A percentile compares a stretch with the other conserved stretches of the same genome.
Evolutionary conservation across 208 protist genomes (phyloP).

Genomic region (Leishmania martiniquensis): DNA sequence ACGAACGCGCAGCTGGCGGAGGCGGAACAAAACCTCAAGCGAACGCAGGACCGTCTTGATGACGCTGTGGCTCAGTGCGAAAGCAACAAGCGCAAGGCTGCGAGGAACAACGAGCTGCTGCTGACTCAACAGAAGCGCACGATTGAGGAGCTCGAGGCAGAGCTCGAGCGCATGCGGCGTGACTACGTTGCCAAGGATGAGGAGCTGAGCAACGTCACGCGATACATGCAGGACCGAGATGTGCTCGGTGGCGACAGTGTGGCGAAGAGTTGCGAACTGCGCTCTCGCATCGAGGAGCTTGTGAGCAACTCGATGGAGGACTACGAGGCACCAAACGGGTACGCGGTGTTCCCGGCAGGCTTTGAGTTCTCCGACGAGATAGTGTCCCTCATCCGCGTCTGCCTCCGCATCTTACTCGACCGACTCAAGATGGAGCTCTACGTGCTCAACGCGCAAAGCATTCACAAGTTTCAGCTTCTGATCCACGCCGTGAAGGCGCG

Average conservation of each 20-base stretch:
- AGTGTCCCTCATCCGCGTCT: conserved; percentile 63
- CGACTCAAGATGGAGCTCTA: conserved; percentile 80
- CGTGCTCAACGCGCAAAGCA: conserved; percentile 70
- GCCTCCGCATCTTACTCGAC: conserved; percentile 70
- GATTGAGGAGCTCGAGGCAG: conserved; percentile 43
- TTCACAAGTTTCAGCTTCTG: conserved; percentile 60
- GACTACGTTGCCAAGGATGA: conserved; percentile 50
- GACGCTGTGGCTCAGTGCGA: conserved; percentile 34
- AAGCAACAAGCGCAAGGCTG: conserved; percentile 44
- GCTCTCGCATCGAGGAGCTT: conserved; percentile 61
- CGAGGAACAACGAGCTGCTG: conserved; percentile 54
- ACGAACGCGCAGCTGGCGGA: conserved; percentile 45
- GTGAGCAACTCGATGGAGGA: conserved; percentile 42
- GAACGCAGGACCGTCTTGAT: conserved; percentile 36
- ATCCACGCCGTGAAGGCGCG: conserved; percentile 67
- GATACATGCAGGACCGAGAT: conserved; percentile 50
- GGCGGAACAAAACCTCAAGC: conserved; percentile 41
- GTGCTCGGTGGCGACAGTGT: conserved; percentile 21
- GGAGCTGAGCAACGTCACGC: conserved; percentile 47
- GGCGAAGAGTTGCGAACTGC: conserved; percentile 41
- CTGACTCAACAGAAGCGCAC: conserved; percentile 48
- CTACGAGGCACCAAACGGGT: conserved; percentile 39
- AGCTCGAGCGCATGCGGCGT: conserved; percentile 36
- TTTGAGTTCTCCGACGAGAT: conserved; percentile 72
- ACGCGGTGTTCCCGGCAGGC: conserved; percentile 62